phyloP scores from a whole-genome alignment of 805 yeast genomes.

The Kazachstania bromeliacearum region DNA sequence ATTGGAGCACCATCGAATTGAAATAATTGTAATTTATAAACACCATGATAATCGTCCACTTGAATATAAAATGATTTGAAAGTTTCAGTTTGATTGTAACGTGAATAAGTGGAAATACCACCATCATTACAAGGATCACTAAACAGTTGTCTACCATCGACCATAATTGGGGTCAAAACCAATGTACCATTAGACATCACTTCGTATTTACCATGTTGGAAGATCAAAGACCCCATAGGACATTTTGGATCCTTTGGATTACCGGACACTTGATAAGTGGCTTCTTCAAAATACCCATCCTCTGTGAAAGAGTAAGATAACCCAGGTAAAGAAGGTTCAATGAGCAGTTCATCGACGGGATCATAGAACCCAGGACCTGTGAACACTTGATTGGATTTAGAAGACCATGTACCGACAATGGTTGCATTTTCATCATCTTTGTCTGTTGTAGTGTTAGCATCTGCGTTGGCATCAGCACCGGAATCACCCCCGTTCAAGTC shows the following conservation, averaged over 20 bases:
- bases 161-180: constrained; percentile 59
- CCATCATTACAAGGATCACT: constrained; percentile 75
- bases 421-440: constrained; percentile 2
- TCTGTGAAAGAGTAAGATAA: constrained; percentile 84
- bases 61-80: constrained; percentile 49
- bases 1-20: constrained; percentile 69
- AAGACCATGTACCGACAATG: constrained; percentile 77
- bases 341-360: constrained; percentile 87
- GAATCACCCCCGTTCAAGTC: too few relatives aligned
- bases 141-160: constrained; percentile 87
- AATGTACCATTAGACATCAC: constrained; percentile 57
- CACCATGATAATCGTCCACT: constrained; percentile 76
- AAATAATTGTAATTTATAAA: constrained; percentile 62
- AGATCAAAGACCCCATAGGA: constrained; percentile 71
- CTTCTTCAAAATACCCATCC: constrained; percentile 89
- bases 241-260: constrained; percentile 70
- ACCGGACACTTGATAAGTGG: constrained; percentile 68
- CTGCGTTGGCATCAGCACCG: constrained; percentile 10
- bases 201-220: constrained; percentile 81
- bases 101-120: constrained; percentile 52
- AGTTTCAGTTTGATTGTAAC: constrained; percentile 61
- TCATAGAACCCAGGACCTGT: constrained; percentile 96
- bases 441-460: not conserved
- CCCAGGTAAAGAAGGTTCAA: constrained; percentile 95
- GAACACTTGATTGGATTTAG: constrained; percentile 87